Percentiles rank a stretch among this genome's conserved stretches.
Evolutionary conservation across 352 stramenopile species (phyloP).

Genomic region (Stramenopiles sp.): DNA sequence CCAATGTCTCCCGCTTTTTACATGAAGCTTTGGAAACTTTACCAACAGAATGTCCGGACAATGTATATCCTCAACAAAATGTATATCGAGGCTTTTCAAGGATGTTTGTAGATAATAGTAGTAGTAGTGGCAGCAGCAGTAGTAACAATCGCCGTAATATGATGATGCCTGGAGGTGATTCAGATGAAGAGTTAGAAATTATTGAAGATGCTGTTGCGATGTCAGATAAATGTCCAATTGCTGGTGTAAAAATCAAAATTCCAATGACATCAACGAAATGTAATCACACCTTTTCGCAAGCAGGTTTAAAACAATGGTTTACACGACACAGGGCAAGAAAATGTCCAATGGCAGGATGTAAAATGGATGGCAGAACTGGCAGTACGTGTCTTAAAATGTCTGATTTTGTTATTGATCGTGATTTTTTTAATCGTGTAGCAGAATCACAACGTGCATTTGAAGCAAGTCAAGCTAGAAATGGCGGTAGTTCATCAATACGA

Average conservation of each 20-base stretch:
- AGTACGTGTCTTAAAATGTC: not conserved
- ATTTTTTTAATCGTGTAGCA: not conserved
- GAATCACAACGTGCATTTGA: too few relatives aligned
- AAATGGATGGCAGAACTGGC: not conserved
- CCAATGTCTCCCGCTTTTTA: not conserved
- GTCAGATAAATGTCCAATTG: not conserved
- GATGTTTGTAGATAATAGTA: too few relatives aligned
- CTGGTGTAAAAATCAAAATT: not conserved
- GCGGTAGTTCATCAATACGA: too few relatives aligned
- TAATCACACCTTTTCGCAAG: not conserved
- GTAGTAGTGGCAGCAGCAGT: not conserved
- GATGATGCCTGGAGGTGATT: too few relatives aligned
- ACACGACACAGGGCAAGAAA: not conserved
- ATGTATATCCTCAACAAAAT: not conserved
- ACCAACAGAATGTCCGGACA: not conserved
- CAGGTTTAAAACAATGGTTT: not conserved
- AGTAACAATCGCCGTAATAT: not conserved
- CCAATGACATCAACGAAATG: not conserved
- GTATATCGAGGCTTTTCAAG: not conserved
- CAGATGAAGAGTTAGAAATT: not conserved
- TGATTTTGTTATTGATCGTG: not conserved
- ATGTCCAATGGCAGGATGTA: not conserved
- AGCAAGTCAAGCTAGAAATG: too few relatives aligned
- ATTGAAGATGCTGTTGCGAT: not conserved
- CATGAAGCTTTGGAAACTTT: not conserved